These are phyloP conservation scores for Clonostachys chloroleuca DNA, from an alignment of 2,329 filamentous ascomycete genomes.

Conservation along the genomic window DNA sequence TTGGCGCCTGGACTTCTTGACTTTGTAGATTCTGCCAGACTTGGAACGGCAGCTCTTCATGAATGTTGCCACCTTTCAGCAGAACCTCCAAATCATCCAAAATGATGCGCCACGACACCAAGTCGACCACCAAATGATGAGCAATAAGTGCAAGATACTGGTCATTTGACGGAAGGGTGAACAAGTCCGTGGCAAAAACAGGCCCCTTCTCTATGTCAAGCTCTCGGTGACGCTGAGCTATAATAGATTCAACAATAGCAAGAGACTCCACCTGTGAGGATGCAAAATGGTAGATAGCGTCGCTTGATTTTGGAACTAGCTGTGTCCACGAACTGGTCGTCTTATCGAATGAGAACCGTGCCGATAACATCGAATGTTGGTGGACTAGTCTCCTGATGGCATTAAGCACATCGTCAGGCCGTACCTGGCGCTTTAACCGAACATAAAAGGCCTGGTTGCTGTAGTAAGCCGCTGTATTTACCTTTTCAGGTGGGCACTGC, in stretches of 20 bases:
- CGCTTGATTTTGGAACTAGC: background rate
- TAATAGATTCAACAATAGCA: slow-evolving; percentile 4
- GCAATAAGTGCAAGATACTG: slow-evolving; percentile 23
- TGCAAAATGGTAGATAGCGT: background rate
- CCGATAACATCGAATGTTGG: slow-evolving; percentile 3
- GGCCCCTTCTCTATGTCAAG: slow-evolving; percentile 3
- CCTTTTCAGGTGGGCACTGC: background rate
- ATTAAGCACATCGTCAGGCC: background rate
- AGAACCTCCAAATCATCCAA: slow-evolving; percentile 34
- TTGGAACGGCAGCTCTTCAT: slow-evolving; percentile 16
- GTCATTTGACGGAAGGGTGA: background rate
- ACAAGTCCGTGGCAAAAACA: slow-evolving; percentile 8
- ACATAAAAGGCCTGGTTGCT: slow-evolving; percentile 1
- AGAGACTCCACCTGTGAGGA: slow-evolving; percentile 1
- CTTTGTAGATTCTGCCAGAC: slow-evolving; percentile 22
- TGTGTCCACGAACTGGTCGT: slow-evolving; percentile 5
- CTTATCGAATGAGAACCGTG: slow-evolving; percentile 1
- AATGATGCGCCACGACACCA: slow-evolving; percentile 41
- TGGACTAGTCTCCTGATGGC: slow-evolving; percentile 10
- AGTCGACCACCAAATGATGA: slow-evolving; percentile 33
- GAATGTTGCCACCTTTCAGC: slow-evolving; percentile 8
- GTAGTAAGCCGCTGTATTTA: background rate
- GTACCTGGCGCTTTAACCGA: background rate
- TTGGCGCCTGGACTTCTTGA: slow-evolving; percentile 21
- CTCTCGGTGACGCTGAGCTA: slow-evolving; percentile 4